Evolutionary conservation across 1,284 basidiomycete species (phyloP), one percentile per base, ranked within the genome.

Genomic region (Pseudozyma pruni): DNA sequence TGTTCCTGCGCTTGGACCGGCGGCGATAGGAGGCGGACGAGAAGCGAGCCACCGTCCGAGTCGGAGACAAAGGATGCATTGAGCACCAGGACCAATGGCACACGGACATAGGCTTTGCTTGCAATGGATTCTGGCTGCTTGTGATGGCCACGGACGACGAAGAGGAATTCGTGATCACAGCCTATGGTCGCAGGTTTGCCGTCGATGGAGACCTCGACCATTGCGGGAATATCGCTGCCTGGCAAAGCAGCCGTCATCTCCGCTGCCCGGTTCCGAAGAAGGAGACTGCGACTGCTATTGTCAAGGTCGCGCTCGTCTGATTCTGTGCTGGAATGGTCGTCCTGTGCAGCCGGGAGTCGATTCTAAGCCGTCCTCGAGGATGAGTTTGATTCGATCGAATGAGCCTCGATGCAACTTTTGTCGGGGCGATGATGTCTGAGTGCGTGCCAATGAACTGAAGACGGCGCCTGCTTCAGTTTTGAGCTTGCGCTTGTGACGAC

Each of bases 11-110:
- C 23, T 3, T 63, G 52, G 1, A 70, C 47, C 17, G 68, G 68
- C 16, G 77, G 77, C 1, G 77, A 69, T 5, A 79, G 47, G 13
- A 76, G 49, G 6, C 76, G 68, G 8, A 79, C 57, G n/a, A 75
- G 66, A 16, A 78, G 70, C 23, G 75, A 76, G 32, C 73, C 77
- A 16, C 77, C 77, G 47, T 79, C 77, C 17, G 69, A 72, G 56
- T 79, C 77, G 14, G 72, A 51, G 9, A 79, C 74, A 39, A 78
- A 76, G 11, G 76, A 75, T 2, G 72, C 59, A 40, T 75, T 60
- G 38, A 79, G 70, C 6, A 79, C 67, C 11, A 78, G 58, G 8
- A 58, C 38, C 17, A 70, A 44, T 8, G 77, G 76, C 2, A 78
- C 66, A 23, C 69, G 61, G 20, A 76, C 47, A 22, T 72, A 59